Base-by-base conservation (phyloP, 345 rosid genomes). In the Raphanus sativus region DNA sequence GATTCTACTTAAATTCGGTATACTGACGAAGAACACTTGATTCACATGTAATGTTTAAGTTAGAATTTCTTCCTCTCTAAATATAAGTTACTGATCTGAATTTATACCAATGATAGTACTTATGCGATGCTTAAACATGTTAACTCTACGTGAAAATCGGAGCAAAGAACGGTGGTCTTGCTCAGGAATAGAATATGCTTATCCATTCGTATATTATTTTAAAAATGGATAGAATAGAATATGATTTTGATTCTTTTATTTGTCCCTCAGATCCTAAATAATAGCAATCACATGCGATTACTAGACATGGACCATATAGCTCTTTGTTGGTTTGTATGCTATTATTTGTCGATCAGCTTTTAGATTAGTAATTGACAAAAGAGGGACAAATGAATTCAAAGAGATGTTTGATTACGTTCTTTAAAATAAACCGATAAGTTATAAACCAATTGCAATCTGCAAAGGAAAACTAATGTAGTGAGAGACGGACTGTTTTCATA, bases 241-340 rank as follows among this genome's bases (percentile, higher is more conserved):
- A 62, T 25, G 28, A 15, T 48, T n/a, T 50, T 15, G 7, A 32
- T 69, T 30, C 0, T 24, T 21, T 61, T n/a, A 36, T 52, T 54
- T 48, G 28, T 70, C 16, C 21, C 25, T 38, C 50, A 54, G 80
- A 77, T 77, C 80, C 71, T 36, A 21, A 38, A 55, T 28, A 17
- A 3, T 63, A 70, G 80, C 66, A 16, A 54, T 17, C 80, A 64
- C 75, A 70, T 64, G 75, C 17, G 59, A 77, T 70, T 38, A 77
- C 65, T 50, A 52, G 70, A 11, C 42, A 68, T 62, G 75, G 63
- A 50, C 69, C 69, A 50, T 33, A 6, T 4, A 29, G 29, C 62
- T 30, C 25, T 61, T 48, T 65, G 60, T 29, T 42, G 21, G 21
- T 38, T 64, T 3, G 36, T n/a, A 28, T 1, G 36, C 62, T 21